Percentiles rank a stretch among this genome's conserved stretches.
Evolutionary conservation across 169 alveolate genomes (phyloP).

Genomic region (Plasmodium reichenowi): DNA sequence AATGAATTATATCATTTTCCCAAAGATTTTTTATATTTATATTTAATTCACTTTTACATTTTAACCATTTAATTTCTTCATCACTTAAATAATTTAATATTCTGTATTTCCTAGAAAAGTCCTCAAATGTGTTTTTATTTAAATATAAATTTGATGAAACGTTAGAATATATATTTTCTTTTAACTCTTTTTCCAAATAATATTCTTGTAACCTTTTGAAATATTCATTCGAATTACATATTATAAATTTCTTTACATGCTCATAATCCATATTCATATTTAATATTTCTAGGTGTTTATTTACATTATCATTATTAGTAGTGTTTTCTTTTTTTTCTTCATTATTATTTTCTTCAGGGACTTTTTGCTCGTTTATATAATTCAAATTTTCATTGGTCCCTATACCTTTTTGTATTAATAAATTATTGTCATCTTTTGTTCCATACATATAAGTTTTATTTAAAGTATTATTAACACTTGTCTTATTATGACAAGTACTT

Average conservation of each 20-base stretch:
- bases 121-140: slow-evolving; percentile 44
- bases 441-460: background rate
- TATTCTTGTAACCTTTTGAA: slow-evolving; percentile 32
- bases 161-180: slow-evolving; percentile 31
- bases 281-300: slow-evolving; percentile 26
- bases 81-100: slow-evolving; percentile 33
- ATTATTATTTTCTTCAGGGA: background rate
- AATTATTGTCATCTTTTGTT: background rate
- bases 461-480: background rate
- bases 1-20: slow-evolving; percentile 73
- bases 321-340: background rate
- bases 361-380: background rate
- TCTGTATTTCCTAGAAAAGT: slow-evolving; percentile 25
- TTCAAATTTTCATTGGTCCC: background rate
- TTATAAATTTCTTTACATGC: slow-evolving; percentile 37
- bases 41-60: slow-evolving; percentile 41
- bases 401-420: background rate
- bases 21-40: slow-evolving; percentile 49
- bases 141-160: slow-evolving; percentile 32
- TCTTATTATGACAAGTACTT: background rate
- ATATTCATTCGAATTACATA: slow-evolving; percentile 32
- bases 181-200: slow-evolving; percentile 39
- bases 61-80: slow-evolving; percentile 57
- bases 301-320: background rate
- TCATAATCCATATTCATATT: slow-evolving; percentile 54